Base-by-base conservation (phyloP, 192 early-diverging fungal genomes). In the Funneliformis mosseae region DNA sequence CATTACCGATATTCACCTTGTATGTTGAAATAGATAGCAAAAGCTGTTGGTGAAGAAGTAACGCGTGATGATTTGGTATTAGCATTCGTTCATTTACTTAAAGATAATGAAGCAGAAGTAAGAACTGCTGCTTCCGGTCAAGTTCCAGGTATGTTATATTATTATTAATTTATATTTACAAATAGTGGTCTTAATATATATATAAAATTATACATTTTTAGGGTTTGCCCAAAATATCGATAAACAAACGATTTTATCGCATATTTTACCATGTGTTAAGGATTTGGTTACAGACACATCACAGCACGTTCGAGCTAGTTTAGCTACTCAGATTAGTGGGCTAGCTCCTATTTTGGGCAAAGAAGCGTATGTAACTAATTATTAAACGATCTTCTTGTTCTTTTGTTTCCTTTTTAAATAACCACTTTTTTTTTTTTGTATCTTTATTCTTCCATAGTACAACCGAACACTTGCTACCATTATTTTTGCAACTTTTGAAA, bases 21-120 rank as follows among this genome's bases (percentile, higher is more conserved):
- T 9, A 67, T 67, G n/a, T 67, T 67, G 21, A 43, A 28, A 59
- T 83, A 96, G 95, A 84, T 96, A 46, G 86, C 93, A n/a, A 90
- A 93, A 66, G 90, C 93, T 73, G 95, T 96, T 71, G 95, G 94
- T 1, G 83, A 90, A 18, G 91, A 92, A 38, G 92, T 95, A 67
- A 88, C 94, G 42, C 90, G 93, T 74, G 95, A 97, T 77, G 94
- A 98, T 74, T 88, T 99, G 71, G 91, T 97, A 69, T 81, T 86
- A 41, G 93, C 95, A 18, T 98, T 96, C 83, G 93, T 97, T 48
- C 85, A 89, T 74, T 85, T 98, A 48, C 86, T 99, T 83, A 97
- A 95, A 85, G 98, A 99, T 87, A 93, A 89, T 79, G 98, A 99
- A 83, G 97, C 97, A 4, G 98, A 99, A 88, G 98, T 99, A 69